phyloP scores from a whole-genome alignment of 176 grass and related monocot genomes.

The Triticum turgidum region DNA sequence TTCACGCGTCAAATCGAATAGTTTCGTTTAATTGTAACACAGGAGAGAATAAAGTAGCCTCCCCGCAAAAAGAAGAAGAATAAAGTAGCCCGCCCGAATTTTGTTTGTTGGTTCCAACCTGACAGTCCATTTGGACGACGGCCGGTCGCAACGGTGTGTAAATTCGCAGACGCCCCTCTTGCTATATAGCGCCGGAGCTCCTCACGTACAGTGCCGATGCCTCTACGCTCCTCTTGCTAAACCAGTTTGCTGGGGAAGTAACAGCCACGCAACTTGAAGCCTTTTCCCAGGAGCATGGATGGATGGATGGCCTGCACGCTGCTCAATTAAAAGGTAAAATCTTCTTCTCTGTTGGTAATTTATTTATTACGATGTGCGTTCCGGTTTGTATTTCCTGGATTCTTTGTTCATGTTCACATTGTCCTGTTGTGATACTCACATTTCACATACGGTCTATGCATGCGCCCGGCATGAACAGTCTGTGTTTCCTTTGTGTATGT shows the following conservation, averaged over 20 bases:
- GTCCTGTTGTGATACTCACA: neutral
- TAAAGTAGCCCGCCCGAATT: too few species aligned
- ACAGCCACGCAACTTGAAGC: neutral
- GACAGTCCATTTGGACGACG: conserved; percentile 20
- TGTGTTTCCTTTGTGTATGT: neutral
- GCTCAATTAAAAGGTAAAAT: neutral
- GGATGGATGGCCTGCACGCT: neutral
- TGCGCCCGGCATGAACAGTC: neutral
- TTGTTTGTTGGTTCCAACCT: conserved; percentile 15
- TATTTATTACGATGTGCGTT: neutral
- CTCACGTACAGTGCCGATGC: neutral
- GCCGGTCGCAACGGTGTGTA: conserved; percentile 9
- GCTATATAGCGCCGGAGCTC: conserved; percentile 11
- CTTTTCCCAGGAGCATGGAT: neutral
- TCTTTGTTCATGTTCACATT: neutral
- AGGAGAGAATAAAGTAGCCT: too few species aligned
- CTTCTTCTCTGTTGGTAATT: neutral
- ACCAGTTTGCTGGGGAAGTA: neutral
- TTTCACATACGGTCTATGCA: neutral
- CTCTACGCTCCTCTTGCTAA: neutral
- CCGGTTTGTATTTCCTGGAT: neutral
- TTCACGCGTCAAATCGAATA: neutral
- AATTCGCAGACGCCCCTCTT: neutral
- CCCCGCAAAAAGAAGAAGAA: too few species aligned
- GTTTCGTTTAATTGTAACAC: too few species aligned